Evolutionary conservation across 495 filamentous ascomycete genomes (phyloP).

Genomic region (Aspergillus steynii): DNA sequence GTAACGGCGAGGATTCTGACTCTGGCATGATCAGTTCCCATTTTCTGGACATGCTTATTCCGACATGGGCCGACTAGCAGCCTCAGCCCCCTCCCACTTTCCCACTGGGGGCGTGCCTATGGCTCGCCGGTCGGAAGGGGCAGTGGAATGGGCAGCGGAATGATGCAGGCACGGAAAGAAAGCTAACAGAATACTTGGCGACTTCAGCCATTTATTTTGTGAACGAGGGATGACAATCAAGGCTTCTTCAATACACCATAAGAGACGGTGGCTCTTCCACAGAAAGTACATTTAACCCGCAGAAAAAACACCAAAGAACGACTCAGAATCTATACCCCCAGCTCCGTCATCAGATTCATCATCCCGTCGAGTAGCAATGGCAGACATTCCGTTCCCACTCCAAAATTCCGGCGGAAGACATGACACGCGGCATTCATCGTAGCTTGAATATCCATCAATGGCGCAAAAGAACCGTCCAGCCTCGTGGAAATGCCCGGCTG

Average conservation of each 20-base stretch:
- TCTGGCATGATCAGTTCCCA: no score
- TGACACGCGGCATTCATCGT: conserved; percentile 1
- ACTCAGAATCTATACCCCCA: not conserved
- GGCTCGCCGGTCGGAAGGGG: no score
- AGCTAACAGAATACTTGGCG: no score
- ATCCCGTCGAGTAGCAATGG: conserved; percentile 1
- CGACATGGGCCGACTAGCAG: no score
- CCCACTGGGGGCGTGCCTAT: no score
- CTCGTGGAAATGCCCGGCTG: not conserved
- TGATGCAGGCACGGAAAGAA: no score
- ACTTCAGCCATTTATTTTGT: no score
- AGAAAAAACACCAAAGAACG: not conserved
- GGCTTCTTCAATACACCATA: not conserved
- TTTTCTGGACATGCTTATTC: no score
- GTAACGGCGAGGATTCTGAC: no score
- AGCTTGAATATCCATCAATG: not conserved
- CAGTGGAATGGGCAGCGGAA: no score
- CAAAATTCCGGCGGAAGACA: not conserved
- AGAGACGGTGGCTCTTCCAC: not conserved
- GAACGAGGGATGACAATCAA: not conserved
- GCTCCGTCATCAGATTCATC: conserved; percentile 1
- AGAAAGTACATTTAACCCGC: not conserved
- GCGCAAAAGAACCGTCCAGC: not conserved
- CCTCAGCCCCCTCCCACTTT: no score
- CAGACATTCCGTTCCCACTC: not conserved